Base-by-base conservation (phyloP, 306 rosid genomes). In the Castanea sativa region DNA sequence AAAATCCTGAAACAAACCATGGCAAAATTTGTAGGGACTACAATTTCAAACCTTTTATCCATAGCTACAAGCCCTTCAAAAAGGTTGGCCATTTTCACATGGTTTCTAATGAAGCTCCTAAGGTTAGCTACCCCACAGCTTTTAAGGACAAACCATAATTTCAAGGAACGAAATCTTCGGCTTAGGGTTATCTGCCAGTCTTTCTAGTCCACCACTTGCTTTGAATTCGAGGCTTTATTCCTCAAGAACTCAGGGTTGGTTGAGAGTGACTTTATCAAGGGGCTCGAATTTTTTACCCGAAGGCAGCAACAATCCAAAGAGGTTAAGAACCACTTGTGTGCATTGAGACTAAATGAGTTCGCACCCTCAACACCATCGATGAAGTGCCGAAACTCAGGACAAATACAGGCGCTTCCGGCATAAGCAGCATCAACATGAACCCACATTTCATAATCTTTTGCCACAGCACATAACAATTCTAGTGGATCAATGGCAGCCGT, bases 341-440 rank as follows among this genome's bases (percentile, higher is more conserved):
- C 83, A 55, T 80, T 87, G 25, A 87, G 61, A 67, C 88, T 85
- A 27, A 87, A 75, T 1, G 91, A 87, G 43, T 83, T 55, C 6
- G 69, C 76, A 3, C 57, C 52, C 32, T 85, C 88, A 1, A 87
- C 56, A 0, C 85, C 85, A 13, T 87, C 58, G 4, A 87, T 33
- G 73, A 76, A 82, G 15, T 82, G 86, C 11, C 86, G 69, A 49
- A 82, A 78, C 81, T 85, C 87, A 0, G 89, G 87, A 14, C 91
- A 85, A 41, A 88, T 82, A 65, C 87, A 85, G 3, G 80, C 84
- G 30, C 83, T 84, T 15, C 85, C 85, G 0, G 81, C 86, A 38
- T 84, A 87, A 0, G 90, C 85, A 19, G 80, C 87, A 55, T 88
- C 87, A 7, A 85, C 82, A 51, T 88, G 89, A 5, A 88, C 82